Evolutionary conservation across 768 basidiomycete species (phyloP).

Genomic region (Phylloporus sp.): DNA sequence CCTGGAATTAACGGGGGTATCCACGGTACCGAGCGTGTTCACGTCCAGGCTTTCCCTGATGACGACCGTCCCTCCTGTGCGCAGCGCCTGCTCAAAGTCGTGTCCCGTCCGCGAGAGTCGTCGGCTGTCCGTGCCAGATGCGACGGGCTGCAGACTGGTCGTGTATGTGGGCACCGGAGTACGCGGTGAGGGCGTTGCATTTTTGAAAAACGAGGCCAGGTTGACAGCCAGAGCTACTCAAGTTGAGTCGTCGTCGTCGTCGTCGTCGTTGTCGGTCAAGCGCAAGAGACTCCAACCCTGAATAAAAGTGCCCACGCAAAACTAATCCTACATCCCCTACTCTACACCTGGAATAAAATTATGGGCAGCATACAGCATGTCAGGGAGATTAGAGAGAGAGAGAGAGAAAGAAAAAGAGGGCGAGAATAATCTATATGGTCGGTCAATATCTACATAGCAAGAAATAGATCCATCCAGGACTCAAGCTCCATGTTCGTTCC

Average conservation of each 20-base stretch:
- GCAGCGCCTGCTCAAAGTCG: slow-evolving; percentile 78
- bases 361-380: slow-evolving; percentile 29
- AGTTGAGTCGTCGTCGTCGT: background rate
- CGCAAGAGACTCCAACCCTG: slow-evolving; percentile 19
- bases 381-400: too few species aligned
- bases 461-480: slow-evolving; percentile 31
- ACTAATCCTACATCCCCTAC: slow-evolving; percentile 21
- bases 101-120: slow-evolving; percentile 71
- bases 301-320: slow-evolving; percentile 18
- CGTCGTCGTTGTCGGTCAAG: slow-evolving; percentile 11
- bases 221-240: slow-evolving; percentile 29
- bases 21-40: slow-evolving; percentile 57
- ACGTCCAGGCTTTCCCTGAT: slow-evolving; percentile 72
- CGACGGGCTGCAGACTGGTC: slow-evolving; percentile 53
- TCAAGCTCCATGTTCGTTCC: too few species aligned
- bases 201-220: slow-evolving; percentile 66
- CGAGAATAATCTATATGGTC: slow-evolving; percentile 32
- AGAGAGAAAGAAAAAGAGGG: slow-evolving; percentile 7
- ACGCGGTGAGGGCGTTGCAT: slow-evolving; percentile 44
- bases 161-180: slow-evolving; percentile 46
- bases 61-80: slow-evolving; percentile 60
- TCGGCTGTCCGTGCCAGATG: slow-evolving; percentile 42
- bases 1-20: slow-evolving; percentile 30
- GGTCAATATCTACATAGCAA: slow-evolving; percentile 31
- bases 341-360: slow-evolving; percentile 34